phyloP scores from a whole-genome alignment of 2,329 filamentous ascomycete species.

The Botryotinia calthae region DNA sequence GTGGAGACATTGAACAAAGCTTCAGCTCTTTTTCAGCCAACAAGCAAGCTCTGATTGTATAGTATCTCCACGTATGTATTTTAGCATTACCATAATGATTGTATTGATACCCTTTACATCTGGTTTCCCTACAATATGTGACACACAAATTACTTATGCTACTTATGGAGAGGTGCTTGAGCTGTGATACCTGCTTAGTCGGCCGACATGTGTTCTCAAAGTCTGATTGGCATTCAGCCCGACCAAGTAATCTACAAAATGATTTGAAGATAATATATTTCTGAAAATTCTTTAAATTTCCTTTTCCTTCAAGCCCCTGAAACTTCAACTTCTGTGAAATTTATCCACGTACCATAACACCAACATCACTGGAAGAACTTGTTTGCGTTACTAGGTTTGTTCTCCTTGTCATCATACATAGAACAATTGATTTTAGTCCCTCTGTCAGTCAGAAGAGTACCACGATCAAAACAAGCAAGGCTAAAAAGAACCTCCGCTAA shows the following conservation, averaged over 20 bases:
- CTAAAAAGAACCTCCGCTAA: neutral
- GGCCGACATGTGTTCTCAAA: neutral
- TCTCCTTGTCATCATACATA: neutral
- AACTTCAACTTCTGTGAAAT: neutral
- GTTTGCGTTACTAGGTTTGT: neutral
- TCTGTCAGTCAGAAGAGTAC: neutral
- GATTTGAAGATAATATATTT: neutral
- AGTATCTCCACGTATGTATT: constrained; percentile 10
- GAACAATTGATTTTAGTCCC: neutral
- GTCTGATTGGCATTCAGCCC: neutral
- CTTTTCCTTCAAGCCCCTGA: neutral
- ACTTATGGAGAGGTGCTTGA: neutral
- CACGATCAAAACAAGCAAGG: no score
- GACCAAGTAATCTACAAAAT: neutral
- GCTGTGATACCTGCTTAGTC: neutral
- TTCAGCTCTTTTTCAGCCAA: constrained; percentile 52
- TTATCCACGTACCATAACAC: neutral
- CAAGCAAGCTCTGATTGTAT: constrained; percentile 49
- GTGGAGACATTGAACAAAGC: constrained; percentile 62
- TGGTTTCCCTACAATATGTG: neutral
- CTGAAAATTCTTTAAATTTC: neutral
- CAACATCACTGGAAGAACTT: neutral
- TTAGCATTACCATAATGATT: constrained; percentile 16
- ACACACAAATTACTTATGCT: neutral
- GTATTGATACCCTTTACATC: neutral